Conservation (phyloP, 345 rosid species). For the Euclidium syriacum region DNA sequence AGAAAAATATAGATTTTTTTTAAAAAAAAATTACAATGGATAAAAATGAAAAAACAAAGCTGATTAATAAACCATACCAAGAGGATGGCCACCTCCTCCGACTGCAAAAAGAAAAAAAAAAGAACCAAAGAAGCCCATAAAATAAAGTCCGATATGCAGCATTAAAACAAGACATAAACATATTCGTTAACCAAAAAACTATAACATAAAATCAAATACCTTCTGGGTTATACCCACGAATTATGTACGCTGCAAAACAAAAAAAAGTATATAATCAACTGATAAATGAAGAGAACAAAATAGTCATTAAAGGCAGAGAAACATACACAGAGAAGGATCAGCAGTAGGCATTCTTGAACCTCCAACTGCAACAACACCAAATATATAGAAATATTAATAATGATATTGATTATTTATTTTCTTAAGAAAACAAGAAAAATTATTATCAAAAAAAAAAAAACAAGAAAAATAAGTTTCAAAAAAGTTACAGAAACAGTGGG, state of each 20-base stretch:
- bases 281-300: neutral
- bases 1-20: neutral
- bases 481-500: neutral
- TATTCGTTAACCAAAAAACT: neutral
- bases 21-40: neutral
- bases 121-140: no score
- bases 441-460: no score
- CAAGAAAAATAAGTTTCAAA: neutral
- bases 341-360: neutral
- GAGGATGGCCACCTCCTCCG: neutral
- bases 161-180: no score
- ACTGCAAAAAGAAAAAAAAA: constrained; percentile 2
- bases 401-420: no score
- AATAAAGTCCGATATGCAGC: neutral
- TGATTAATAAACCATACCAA: neutral
- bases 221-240: constrained; percentile 12
- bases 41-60: no score
- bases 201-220: neutral
- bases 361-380: neutral
- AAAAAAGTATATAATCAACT: neutral
- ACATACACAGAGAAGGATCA: neutral
- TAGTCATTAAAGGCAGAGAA: neutral
- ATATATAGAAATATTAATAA: no score
- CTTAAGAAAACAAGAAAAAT: no score
- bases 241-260: neutral